Evolutionary conservation across 2,329 filamentous ascomycete species (phyloP), one percentile per base, ranked within the genome.

Genomic region (Clathrospora elynae): DNA sequence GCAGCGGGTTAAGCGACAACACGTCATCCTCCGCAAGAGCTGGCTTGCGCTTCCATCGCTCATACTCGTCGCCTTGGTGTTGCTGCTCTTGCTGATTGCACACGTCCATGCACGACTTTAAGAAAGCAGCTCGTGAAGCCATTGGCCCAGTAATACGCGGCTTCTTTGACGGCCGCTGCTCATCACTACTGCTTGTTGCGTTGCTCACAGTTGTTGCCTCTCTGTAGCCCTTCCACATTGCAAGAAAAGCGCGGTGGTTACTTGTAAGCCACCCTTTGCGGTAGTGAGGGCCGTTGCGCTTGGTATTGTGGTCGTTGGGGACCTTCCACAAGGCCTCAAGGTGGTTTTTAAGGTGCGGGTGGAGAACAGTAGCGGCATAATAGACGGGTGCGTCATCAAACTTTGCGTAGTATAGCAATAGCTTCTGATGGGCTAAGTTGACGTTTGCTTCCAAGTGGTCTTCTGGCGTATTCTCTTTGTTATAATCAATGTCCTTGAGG

Each of bases 361-460:
- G n/a, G n/a, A n/a, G n/a, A n/a, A n/a, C n/a, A 22, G 35, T 38
- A 30, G 35, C 23, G 14, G 35, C 22, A 18, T 38, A 38, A 17
- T 38, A 38, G 16, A 38, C 35, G 11, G 35, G 35, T 24, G 35
- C 23, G 25, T 38, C 25, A 19, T 38, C 25, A 30, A 38, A 29
- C 35, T 38, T 38, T 28, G 17, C 23, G 23, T 38, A 38, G 13
- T 36, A 36, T 26, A 13, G 11, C 13, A 30, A 30, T 23, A 23
- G 12, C 14, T 35, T 35, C 18, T 13, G 10, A 16, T 39, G 36
- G 5, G 36, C 36, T 12, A 39, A 23, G 19, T 39, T 39, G 14
- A 39, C 36, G 19, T 39, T 39, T 16, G 24, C 9, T 16, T n/a
- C 23, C 6, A 39, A 26, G 26, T 39, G 26, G 14, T 39, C 36